Base-by-base conservation (phyloP, 129 eudicot species). In the Tanacetum coccineum region DNA sequence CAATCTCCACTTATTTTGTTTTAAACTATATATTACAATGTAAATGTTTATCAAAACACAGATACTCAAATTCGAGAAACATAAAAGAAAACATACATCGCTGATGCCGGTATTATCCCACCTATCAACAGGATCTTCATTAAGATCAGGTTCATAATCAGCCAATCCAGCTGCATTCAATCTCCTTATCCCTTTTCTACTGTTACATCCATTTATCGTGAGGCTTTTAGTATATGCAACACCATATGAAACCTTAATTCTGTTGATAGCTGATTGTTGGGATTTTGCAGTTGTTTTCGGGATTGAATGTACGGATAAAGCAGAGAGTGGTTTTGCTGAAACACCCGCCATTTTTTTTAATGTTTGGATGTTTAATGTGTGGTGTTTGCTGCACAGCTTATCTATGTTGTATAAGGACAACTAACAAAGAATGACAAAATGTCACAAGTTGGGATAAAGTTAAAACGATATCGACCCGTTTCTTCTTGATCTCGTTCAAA, bases 111-210 rank as follows among this genome's bases (percentile, higher is more conserved):
- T 78, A 17, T 90, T 87, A 2, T 78, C 89, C 90, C 90, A 85
- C 14, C 82, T 76, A 66, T 87, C 98, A n/a, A 63, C 78, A 9
- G 90, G 90, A 53, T 91, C 98, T 74, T 91, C 98, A 76, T 81
- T 83, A 12, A 91, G 75, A n/a, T 91, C 98, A 14, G 94, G 91
- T 71, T 91, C 98, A 52, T 85, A 80, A 42, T 91, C 87, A 3
- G 96, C 19, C 47, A 91, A 44, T 56, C 95, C 96, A 62, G 90
- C 90, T 18, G 90, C 96, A 62, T 73, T 69, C 81, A 87, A 81
- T 72, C 81, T 87, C 58, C 64, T 79, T 44, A 57, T 74, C 70
- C 77, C 4, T 13, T 70, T 76, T 32, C 79, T 76, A 50, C 45
- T 12, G 17, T 21, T 62, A 21, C 14, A 6, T 28, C 53, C 39